phyloP scores from a whole-genome alignment of 2,329 filamentous ascomycete genomes.

The Beauveria australis region DNA sequence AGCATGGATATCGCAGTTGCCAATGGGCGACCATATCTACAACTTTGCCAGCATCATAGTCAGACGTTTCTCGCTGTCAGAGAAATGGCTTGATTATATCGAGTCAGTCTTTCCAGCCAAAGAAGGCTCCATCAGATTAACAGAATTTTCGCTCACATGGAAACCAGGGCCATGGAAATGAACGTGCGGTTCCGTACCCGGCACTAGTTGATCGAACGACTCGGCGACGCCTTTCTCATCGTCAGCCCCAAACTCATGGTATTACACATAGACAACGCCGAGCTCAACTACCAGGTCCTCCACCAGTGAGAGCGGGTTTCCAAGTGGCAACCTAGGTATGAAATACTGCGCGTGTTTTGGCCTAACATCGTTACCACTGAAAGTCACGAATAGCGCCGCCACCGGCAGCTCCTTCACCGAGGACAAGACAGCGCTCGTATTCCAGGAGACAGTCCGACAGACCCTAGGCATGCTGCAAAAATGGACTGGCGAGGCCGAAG shows the following conservation, averaged over 20 bases:
- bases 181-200: conserved; percentile 52
- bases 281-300: conserved; percentile 58
- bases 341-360: conserved; percentile 45
- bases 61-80: conserved; percentile 39
- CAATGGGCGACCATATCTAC: not conserved
- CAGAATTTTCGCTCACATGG: not conserved
- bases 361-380: conserved; percentile 65
- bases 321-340: conserved; percentile 28
- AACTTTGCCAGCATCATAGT: conserved; percentile 34
- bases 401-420: conserved; percentile 71
- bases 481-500: conserved; percentile 38
- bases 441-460: conserved; percentile 53
- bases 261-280: conserved; percentile 54
- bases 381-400: conserved; percentile 60
- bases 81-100: conserved; percentile 50
- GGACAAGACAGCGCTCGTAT: conserved; percentile 62
- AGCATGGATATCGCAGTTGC: not conserved
- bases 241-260: conserved; percentile 48
- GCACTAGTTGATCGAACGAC: conserved; percentile 47
- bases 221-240: conserved; percentile 58
- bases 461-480: conserved; percentile 50
- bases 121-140: not conserved
- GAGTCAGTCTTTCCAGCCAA: conserved; percentile 38
- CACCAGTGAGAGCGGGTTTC: conserved; percentile 62
- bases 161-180: conserved; percentile 41